A percentile compares a stretch with the other conserved stretches of the same genome.
Evolutionary conservation across 2,329 filamentous ascomycete genomes (phyloP).

Genomic region (Apiospora kogelbergensis): DNA sequence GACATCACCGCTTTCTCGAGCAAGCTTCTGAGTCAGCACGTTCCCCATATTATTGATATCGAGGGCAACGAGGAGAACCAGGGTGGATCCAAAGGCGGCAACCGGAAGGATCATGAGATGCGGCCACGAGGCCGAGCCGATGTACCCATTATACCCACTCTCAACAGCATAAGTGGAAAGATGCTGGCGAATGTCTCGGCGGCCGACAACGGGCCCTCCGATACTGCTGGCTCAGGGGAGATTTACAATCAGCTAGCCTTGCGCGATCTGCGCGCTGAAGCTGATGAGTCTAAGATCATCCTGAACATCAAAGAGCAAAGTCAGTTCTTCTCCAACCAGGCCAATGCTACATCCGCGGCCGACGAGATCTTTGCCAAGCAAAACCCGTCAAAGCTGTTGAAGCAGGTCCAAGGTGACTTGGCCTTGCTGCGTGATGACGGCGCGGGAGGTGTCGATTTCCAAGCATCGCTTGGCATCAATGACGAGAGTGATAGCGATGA

Average conservation of each 20-base stretch:
- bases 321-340: constrained; percentile 70
- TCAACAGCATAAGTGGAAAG: constrained; percentile 91
- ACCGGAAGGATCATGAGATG: constrained; percentile 89
- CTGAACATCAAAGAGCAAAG: constrained; percentile 88
- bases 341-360: constrained; percentile 46
- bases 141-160: constrained; percentile 81
- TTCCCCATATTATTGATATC: constrained; percentile 89
- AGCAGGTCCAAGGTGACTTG: constrained; percentile 63
- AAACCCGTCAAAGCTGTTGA: constrained; percentile 67
- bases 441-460: constrained; percentile 57
- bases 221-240: constrained; percentile 65
- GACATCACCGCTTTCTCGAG: constrained; percentile 56
- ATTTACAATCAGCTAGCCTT: constrained; percentile 75
- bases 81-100: constrained; percentile 77
- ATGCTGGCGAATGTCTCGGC: constrained; percentile 86
- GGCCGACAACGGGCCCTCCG: constrained; percentile 67
- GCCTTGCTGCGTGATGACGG: constrained; percentile 47
- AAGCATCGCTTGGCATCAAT: constrained; percentile 64
- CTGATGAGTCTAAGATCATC: constrained; percentile 73
- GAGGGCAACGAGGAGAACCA: constrained; percentile 95
- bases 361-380: constrained; percentile 64
- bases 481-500: constrained; percentile 70
- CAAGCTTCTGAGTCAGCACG: constrained; percentile 59
- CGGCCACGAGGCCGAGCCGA: constrained; percentile 68
- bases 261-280: constrained; percentile 74